phyloP scores from a whole-genome alignment of 768 basidiomycete genomes.

The Exidia glandulosa region DNA sequence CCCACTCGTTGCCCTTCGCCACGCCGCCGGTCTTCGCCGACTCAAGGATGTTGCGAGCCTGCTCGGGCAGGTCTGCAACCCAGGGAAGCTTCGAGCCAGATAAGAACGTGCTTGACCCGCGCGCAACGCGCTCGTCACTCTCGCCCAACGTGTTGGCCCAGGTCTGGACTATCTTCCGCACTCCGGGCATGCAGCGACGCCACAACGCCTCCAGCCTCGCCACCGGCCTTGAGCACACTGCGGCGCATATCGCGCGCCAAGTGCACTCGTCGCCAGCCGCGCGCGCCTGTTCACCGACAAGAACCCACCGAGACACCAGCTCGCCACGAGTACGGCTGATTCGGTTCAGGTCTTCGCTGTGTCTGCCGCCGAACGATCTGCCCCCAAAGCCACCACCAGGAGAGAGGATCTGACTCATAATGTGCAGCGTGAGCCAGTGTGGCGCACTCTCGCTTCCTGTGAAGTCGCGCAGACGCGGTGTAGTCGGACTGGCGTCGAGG shows the following conservation, averaged over 20 bases:
- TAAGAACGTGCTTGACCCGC: constrained; percentile 21
- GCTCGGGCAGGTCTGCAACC: constrained; percentile 40
- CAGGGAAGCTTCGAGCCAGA: constrained; percentile 48
- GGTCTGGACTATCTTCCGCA: constrained; percentile 42
- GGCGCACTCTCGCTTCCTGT: constrained; percentile 62
- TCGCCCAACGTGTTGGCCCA: constrained; percentile 10
- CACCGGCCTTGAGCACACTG: constrained; percentile 61
- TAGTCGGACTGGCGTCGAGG: neutral
- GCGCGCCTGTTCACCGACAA: constrained; percentile 62
- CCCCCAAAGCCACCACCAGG: constrained; percentile 20
- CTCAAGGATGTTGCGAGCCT: constrained; percentile 20
- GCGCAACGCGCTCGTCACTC: neutral
- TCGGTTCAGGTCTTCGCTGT: constrained; percentile 33
- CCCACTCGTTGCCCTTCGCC: constrained; percentile 34
- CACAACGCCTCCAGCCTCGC: constrained; percentile 71
- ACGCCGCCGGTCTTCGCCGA: constrained; percentile 7
- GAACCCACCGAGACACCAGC: constrained; percentile 61
- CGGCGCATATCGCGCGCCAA: constrained; percentile 64
- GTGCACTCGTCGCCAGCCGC: constrained; percentile 67
- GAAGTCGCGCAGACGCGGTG: constrained; percentile 21
- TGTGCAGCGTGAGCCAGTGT: constrained; percentile 70
- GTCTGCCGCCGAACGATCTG: neutral
- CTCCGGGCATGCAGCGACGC: constrained; percentile 55
- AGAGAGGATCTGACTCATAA: constrained; percentile 59
- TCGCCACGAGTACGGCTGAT: constrained; percentile 51